Evolutionary conservation across 371 early-diverging fungal genomes (phyloP).

Genomic region (Chytridium lagenaria): DNA sequence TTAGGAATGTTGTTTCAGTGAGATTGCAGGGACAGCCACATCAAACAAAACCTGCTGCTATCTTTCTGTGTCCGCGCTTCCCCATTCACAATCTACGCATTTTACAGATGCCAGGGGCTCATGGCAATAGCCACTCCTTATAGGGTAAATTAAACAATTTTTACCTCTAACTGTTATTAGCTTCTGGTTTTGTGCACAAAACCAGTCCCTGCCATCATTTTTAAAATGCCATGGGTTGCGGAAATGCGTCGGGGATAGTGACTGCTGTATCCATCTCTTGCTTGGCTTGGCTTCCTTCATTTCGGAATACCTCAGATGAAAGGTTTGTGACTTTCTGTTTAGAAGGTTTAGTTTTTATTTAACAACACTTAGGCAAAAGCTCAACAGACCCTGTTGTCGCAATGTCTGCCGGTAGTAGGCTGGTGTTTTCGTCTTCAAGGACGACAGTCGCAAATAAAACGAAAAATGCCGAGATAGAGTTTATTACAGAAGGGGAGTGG

Average conservation of each 20-base stretch:
- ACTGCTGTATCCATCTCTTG: constrained; percentile 17
- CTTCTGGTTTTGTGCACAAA: constrained; percentile 64
- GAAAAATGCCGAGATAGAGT: constrained; percentile 30
- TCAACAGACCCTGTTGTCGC: constrained; percentile 36
- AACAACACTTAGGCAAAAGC: background rate
- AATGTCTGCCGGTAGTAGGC: constrained; percentile 26
- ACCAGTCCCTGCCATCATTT: constrained; percentile 73
- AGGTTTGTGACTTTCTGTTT: constrained; percentile 8
- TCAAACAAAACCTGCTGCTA: constrained; percentile 25
- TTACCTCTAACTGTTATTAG: background rate
- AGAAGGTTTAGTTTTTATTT: background rate
- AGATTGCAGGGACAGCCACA: constrained; percentile 67
- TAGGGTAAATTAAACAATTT: constrained; percentile 57
- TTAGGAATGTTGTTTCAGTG: constrained; percentile 72
- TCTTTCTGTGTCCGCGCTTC: constrained; percentile 68
- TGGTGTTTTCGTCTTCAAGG: constrained; percentile 26
- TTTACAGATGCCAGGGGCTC: constrained; percentile 68
- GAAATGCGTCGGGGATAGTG: background rate
- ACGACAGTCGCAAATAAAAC: background rate
- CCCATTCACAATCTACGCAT: constrained; percentile 68
- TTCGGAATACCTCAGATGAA: constrained; percentile 18
- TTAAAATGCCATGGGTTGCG: constrained; percentile 54
- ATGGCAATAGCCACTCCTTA: constrained; percentile 77
- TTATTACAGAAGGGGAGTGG: constrained; percentile 61
- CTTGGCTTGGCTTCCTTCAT: constrained; percentile 15